These are phyloP conservation scores for Globisporangium spiculum DNA, from an alignment of 352 stramenopile genomes.

Conservation along the genomic window DNA sequence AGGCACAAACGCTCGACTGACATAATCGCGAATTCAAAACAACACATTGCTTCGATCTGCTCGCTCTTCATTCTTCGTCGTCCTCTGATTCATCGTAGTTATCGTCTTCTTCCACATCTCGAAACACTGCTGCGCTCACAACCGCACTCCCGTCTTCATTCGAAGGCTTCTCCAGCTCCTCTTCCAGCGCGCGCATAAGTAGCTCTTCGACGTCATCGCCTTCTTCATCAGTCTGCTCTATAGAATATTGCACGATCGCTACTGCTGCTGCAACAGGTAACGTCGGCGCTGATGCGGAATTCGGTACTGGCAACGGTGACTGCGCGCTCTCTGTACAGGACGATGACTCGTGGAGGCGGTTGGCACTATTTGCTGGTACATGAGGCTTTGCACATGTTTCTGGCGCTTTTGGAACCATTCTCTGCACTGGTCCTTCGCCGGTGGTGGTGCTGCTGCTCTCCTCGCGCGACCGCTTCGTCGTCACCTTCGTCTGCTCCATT, in stretches of 20 bases:
- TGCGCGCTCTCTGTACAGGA: neutral
- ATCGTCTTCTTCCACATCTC: conserved; percentile 28
- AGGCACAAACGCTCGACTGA: no score
- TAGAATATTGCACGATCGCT: no score
- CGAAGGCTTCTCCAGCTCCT: conserved; percentile 5
- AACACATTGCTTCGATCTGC: neutral
- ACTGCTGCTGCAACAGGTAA: neutral
- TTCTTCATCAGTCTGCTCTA: neutral
- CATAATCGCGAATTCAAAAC: no score
- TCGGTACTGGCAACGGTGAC: neutral
- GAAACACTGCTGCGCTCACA: neutral
- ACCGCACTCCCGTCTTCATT: neutral
- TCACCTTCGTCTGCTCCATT: neutral
- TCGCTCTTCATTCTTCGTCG: neutral
- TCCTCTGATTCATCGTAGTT: conserved; percentile 25
- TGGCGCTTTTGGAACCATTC: no score
- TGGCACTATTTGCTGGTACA: neutral
- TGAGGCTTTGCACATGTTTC: neutral
- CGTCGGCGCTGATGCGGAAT: neutral
- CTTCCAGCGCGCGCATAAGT: conserved; percentile 19
- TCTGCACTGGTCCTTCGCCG: neutral
- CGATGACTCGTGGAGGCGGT: neutral
- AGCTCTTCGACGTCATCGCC: conserved; percentile 5
- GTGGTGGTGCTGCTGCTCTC: neutral
- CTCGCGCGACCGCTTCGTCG: conserved; percentile 6